These are phyloP conservation scores for Trichosanthes truncata DNA, from an alignment of 306 rosid genomes.

Conservation along the genomic window DNA sequence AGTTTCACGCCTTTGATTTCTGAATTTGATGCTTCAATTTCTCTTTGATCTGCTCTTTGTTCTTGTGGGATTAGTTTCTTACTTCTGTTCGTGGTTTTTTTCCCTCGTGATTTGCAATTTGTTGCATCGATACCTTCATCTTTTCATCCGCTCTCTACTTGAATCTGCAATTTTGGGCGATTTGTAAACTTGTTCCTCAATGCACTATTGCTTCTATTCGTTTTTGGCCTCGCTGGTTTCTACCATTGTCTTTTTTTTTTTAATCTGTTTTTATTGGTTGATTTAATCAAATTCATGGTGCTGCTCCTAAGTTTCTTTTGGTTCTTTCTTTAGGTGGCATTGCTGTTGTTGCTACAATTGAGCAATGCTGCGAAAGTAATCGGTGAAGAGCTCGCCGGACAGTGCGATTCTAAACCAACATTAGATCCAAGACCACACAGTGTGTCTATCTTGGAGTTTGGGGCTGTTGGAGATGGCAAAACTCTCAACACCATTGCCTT, in stretches of 20 bases:
- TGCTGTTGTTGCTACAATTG: constrained; percentile 62
- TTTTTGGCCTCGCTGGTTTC: background rate
- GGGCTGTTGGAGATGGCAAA: constrained; percentile 93
- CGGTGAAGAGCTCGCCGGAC: constrained; percentile 38
- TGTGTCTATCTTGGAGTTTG: constrained; percentile 86
- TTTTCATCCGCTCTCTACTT: background rate
- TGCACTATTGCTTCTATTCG: background rate
- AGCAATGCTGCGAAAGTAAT: constrained; percentile 44
- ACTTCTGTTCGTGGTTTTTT: background rate
- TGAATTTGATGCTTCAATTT: background rate
- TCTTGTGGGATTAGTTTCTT: background rate
- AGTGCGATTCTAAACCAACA: constrained; percentile 35
- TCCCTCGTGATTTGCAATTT: background rate
- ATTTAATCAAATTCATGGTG: background rate
- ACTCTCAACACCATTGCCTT: constrained; percentile 85
- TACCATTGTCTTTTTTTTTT: background rate
- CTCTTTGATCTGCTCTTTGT: background rate
- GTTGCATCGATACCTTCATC: background rate
- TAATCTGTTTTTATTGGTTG: background rate
- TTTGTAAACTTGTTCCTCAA: background rate
- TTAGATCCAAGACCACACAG: constrained; percentile 82
- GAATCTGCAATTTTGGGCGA: background rate
- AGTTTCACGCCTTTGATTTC: background rate
- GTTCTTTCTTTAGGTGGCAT: constrained; percentile 46
- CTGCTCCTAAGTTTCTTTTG: background rate